A percentile compares a stretch with the other conserved stretches of the same genome.
These are phyloP conservation scores for Coemansia sp. DNA, from an alignment of 192 early-diverging fungal genomes.

Conservation along the genomic window DNA sequence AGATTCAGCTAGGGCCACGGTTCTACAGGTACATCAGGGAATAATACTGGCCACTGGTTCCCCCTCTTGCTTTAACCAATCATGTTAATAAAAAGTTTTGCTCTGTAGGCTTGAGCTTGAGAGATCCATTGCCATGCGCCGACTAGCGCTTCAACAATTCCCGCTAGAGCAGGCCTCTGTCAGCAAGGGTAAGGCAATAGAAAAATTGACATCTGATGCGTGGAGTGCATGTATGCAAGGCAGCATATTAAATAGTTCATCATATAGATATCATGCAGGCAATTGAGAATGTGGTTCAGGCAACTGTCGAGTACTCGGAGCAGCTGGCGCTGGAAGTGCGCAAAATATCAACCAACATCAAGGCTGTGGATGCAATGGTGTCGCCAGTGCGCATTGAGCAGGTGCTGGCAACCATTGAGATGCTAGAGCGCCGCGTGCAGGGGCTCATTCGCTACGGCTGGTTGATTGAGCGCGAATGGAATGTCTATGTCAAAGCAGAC, in stretches of 20 bases:
- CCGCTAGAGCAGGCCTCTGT: conserved; percentile 27
- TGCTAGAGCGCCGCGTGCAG: conserved; percentile 41
- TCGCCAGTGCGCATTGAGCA: conserved; percentile 23
- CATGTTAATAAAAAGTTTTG: conserved; percentile 3
- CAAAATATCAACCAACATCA: conserved; percentile 33
- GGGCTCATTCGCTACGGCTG: conserved; percentile 46
- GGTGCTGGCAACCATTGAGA: conserved; percentile 29
- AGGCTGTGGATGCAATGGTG: conserved; percentile 28
- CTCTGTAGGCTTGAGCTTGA: conserved; percentile 43
- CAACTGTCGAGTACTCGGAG: conserved; percentile 29
- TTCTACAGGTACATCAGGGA: conserved; percentile 38
- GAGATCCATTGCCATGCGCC: conserved; percentile 45
- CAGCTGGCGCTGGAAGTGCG: conserved; percentile 35
- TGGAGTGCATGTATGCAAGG: background rate
- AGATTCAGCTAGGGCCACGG: conserved; percentile 40
- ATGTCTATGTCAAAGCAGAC: conserved; percentile 18
- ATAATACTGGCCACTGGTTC: no score
- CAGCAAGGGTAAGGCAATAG: conserved; percentile 35
- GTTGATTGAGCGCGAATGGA: conserved; percentile 48
- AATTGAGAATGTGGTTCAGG: conserved; percentile 28
- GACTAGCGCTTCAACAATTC: conserved; percentile 39
- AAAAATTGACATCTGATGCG: background rate
- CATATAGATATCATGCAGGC: conserved; percentile 34
- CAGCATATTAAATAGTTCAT: background rate
- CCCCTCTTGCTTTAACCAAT: background rate